phyloP scores from a whole-genome alignment of 768 basidiomycete species.

The Agaricus bisporus region DNA sequence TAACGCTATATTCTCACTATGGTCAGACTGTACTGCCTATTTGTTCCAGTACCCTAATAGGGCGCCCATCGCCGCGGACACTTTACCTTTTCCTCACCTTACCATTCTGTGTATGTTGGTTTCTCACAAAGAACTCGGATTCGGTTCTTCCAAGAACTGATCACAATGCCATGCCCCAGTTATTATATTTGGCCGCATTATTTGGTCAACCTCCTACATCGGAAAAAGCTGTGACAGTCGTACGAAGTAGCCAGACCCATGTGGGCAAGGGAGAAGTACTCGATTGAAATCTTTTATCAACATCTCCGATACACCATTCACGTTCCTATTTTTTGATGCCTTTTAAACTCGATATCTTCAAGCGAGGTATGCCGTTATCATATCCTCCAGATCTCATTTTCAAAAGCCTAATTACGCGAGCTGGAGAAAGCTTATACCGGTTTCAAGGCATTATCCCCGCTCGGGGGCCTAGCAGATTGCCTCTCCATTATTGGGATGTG shows the following conservation, averaged over 20 bases:
- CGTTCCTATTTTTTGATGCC: slow-evolving; percentile 25
- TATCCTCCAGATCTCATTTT: slow-evolving; percentile 20
- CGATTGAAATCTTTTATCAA: slow-evolving; percentile 1
- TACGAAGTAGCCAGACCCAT: slow-evolving; percentile 19
- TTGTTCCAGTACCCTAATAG: slow-evolving; percentile 17
- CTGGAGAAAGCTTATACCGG: slow-evolving; percentile 23
- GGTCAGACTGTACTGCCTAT: neutral
- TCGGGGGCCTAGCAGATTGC: slow-evolving; percentile 19
- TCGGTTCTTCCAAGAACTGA: slow-evolving; percentile 25
- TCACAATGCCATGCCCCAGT: slow-evolving; percentile 24
- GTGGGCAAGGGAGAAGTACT: slow-evolving; percentile 21
- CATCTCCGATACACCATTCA: slow-evolving; percentile 9
- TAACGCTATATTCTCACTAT: neutral
- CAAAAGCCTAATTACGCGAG: slow-evolving; percentile 21
- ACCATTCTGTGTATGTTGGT: slow-evolving; percentile 19
- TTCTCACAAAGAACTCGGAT: slow-evolving; percentile 26
- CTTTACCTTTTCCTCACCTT: slow-evolving; percentile 21
- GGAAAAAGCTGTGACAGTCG: slow-evolving; percentile 20
- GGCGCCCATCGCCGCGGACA: slow-evolving; percentile 11
- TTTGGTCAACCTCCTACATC: slow-evolving; percentile 24
- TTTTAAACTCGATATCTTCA: slow-evolving; percentile 21
- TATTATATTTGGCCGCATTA: slow-evolving; percentile 20
- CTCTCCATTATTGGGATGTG: slow-evolving; percentile 27
- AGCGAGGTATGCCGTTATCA: neutral
- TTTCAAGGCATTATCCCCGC: slow-evolving; percentile 16